Evolutionary conservation across 2,329 filamentous ascomycete species (phyloP).

Genomic region (Cercospora sp.): DNA sequence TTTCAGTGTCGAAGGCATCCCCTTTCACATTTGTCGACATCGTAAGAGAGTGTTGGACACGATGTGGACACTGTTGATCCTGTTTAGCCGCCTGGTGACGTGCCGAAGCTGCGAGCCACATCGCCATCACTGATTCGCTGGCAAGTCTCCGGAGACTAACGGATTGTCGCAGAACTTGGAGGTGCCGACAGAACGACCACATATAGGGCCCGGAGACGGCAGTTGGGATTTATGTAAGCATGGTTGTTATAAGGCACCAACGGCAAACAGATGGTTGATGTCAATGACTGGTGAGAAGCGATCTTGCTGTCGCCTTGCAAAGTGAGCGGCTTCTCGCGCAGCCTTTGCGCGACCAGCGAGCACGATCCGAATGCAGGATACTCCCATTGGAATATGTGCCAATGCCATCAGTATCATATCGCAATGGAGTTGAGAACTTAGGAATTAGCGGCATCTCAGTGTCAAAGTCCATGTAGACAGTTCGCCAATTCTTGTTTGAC

Average conservation of each 20-base stretch:
- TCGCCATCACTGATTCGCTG: slow-evolving; percentile 3
- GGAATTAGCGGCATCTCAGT: neutral
- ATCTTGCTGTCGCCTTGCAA: too few species aligned
- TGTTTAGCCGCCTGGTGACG: neutral
- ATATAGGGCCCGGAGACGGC: slow-evolving; percentile 11
- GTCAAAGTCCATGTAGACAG: neutral
- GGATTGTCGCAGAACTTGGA: slow-evolving; percentile 11
- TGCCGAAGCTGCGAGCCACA: neutral
- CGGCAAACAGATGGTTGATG: too few species aligned
- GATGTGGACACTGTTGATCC: neutral
- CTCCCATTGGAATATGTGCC: too few species aligned
- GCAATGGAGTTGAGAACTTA: neutral
- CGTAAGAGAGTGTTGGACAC: neutral
- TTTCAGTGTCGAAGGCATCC: neutral
- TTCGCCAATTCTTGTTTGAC: neutral
- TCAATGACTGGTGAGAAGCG: too few species aligned
- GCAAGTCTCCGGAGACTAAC: neutral
- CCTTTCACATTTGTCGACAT: neutral
- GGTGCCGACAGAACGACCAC: slow-evolving; percentile 16
- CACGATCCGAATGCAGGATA: neutral
- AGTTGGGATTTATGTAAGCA: slow-evolving; percentile 10
- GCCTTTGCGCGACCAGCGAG: neutral
- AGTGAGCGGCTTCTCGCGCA: neutral
- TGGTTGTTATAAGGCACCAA: neutral
- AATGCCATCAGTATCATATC: too few species aligned